Percentiles rank a stretch among this genome's conserved stretches.
These are phyloP conservation scores for Heliamphora exappendiculata DNA, from an alignment of 148 eudicot species.

Conservation along the genomic window DNA sequence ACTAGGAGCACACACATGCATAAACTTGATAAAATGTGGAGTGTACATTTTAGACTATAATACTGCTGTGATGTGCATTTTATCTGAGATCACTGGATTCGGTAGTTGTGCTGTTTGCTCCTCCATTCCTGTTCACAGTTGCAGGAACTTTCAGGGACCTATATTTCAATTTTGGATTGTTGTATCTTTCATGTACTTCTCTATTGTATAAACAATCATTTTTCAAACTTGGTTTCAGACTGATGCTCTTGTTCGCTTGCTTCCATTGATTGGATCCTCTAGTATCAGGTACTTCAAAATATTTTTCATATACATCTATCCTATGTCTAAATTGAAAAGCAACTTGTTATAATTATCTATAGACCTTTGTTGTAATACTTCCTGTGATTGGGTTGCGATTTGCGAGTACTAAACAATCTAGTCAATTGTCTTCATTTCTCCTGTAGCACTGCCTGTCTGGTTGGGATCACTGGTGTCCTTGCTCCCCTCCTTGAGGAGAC, in stretches of 20 bases:
- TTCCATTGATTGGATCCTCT: slow-evolving; percentile 93
- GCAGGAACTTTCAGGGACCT: neutral
- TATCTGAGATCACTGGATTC: neutral
- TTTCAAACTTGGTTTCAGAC: slow-evolving; percentile 44
- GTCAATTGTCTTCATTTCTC: slow-evolving; percentile 2
- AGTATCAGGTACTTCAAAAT: slow-evolving; percentile 44
- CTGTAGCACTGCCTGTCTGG: slow-evolving; percentile 76
- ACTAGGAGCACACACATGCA: neutral
- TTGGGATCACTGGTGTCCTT: slow-evolving; percentile 80
- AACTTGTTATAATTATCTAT: neutral
- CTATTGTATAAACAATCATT: neutral
- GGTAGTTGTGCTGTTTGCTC: neutral
- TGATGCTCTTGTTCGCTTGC: slow-evolving; percentile 73
- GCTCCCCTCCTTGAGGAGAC: slow-evolving; percentile 98
- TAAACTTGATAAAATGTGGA: slow-evolving; percentile 5
- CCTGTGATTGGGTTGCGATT: neutral
- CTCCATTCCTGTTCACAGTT: neutral
- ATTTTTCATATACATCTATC: neutral
- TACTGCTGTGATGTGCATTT: neutral
- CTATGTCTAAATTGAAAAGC: neutral
- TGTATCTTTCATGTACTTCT: neutral
- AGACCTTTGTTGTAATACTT: neutral
- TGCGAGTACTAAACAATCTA: neutral
- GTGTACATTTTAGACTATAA: neutral
- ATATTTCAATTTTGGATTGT: neutral